Percentiles rank a stretch among this genome's conserved stretches.
Conservation (phyloP, 495 filamentous ascomycete genomes). For the Tuber magnatum region DNA sequence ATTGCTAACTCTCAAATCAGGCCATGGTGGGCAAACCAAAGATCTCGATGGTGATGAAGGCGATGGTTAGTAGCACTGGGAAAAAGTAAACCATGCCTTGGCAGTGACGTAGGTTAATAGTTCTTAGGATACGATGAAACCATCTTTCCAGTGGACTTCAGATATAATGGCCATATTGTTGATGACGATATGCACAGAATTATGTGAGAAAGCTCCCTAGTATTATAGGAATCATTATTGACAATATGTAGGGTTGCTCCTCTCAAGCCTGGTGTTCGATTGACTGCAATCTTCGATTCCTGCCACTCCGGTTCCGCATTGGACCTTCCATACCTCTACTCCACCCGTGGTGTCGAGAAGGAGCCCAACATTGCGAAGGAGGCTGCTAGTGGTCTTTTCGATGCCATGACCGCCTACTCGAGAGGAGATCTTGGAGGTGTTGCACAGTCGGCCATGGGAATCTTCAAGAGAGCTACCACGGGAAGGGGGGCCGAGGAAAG, state of each 20-base stretch:
- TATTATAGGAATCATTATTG: conserved; percentile 10
- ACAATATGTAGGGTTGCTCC: conserved; percentile 52
- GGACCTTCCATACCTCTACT: conserved; percentile 96
- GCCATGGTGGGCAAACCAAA: conserved; percentile 94
- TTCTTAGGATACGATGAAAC: conserved; percentile 84
- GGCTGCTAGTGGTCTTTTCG: conserved; percentile 84
- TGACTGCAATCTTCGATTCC: conserved; percentile 99
- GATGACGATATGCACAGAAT: conserved; percentile 99
- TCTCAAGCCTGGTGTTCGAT: conserved; percentile 71
- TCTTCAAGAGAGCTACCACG: conserved; percentile 86
- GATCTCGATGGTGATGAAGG: conserved; percentile 63
- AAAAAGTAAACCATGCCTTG: conserved; percentile 15
- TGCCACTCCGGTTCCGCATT: conserved; percentile 95
- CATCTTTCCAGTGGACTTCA: conserved; percentile 95
- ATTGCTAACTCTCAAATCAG: conserved; percentile 44
- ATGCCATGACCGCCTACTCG: conserved; percentile 81
- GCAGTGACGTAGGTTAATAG: conserved; percentile 17
- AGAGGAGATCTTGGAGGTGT: conserved; percentile 83
- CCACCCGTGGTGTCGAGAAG: conserved; percentile 79
- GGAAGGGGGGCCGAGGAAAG: conserved; percentile 76
- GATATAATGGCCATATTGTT: conserved; percentile 82
- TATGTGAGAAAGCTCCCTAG: conserved; percentile 51
- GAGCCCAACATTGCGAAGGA: conserved; percentile 98
- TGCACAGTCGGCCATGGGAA: conserved; percentile 69
- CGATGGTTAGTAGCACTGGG: conserved; percentile 32